Evolutionary conservation across 352 stramenopile species (phyloP), one percentile per base, ranked within the genome.

Genomic region (Thraustochytrium striatum): DNA sequence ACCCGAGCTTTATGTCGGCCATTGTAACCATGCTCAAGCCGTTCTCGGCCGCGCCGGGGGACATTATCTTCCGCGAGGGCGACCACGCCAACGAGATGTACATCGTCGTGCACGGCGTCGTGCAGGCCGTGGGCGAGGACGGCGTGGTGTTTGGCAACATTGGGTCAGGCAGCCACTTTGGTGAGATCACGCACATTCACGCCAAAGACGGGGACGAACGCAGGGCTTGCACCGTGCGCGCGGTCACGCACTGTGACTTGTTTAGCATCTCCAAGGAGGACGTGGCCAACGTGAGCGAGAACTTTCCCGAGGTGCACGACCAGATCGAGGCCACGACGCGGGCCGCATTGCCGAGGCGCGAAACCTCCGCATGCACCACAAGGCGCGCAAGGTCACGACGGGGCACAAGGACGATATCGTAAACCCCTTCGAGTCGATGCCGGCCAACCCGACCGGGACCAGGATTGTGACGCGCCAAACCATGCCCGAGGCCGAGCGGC

Each of bases 21-120:
- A 80, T 80, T 39, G 70, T 80, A 3, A 80, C 70, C 0, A 80
- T 80, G 70, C 58, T 80, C 8, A 80, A 70, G 47, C 70, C 70
- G 3, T 75, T 80, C 28, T 72, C 55, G 8, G 70, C 58, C 11
- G 58, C 55, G 25, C 55, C 55, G 2, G 70, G 58, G 9, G 70
- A 80, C 28, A 79, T 72, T 57, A 30, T 80, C 33, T 59, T 72
- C 58, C 70, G 58, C 28, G 55, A 72, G 33, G 70, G 70, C 19
- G 70, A 80, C 61, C 38, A 79, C 47, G 55, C 70, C 7, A 13
- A 47, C 16, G 70, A 80, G 28, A 80, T 80, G 55, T 80, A 75
- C 38, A 32, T 80, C 9, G 58, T 80, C 35, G 58, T 80, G 11
- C 53, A 57, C 32, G 70, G 70, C 7, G 58, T 35, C 5, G 33